phyloP scores from a whole-genome alignment of 2,329 filamentous ascomycete genomes.

The Fusarium coicis region DNA sequence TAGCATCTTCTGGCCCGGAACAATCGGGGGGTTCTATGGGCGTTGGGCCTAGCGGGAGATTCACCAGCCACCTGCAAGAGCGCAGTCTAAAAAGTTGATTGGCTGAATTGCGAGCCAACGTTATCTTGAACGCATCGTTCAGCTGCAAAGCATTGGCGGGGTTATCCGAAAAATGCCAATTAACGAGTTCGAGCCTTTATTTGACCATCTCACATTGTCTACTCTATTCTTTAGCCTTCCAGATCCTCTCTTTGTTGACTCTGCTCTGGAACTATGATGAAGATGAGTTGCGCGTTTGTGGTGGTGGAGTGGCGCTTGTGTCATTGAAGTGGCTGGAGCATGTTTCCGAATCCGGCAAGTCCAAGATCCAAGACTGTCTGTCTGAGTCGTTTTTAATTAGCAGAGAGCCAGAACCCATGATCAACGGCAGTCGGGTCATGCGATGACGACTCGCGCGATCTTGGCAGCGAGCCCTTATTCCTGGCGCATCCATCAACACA shows the following conservation, averaged over 20 bases:
- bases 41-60: conserved; percentile 11
- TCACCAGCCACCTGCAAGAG: conserved; percentile 29
- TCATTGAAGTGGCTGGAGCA: conserved; percentile 27
- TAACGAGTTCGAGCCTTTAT: neutral
- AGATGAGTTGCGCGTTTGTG: conserved; percentile 30
- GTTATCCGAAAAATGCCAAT: neutral
- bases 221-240: neutral
- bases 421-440: conserved; percentile 18
- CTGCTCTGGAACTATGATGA: conserved; percentile 1
- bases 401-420: conserved; percentile 13
- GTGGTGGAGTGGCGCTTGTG: conserved; percentile 30
- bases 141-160: neutral
- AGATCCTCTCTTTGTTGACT: neutral
- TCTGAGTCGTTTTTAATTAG: neutral
- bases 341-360: conserved; percentile 24
- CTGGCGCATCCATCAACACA: conserved; percentile 1
- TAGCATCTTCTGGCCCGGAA: conserved; percentile 29
- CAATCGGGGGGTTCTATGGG: conserved; percentile 24
- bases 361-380: neutral
- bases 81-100: conserved; percentile 5
- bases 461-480: conserved; percentile 3
- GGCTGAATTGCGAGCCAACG: conserved; percentile 1
- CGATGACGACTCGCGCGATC: conserved; percentile 22
- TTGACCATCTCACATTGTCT: neutral
- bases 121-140: conserved; percentile 4